A percentile compares a stretch with the other conserved stretches of the same genome.
Evolutionary conservation across 306 rosid genomes (phyloP).

Genomic region (Trifolium subterraneum): DNA sequence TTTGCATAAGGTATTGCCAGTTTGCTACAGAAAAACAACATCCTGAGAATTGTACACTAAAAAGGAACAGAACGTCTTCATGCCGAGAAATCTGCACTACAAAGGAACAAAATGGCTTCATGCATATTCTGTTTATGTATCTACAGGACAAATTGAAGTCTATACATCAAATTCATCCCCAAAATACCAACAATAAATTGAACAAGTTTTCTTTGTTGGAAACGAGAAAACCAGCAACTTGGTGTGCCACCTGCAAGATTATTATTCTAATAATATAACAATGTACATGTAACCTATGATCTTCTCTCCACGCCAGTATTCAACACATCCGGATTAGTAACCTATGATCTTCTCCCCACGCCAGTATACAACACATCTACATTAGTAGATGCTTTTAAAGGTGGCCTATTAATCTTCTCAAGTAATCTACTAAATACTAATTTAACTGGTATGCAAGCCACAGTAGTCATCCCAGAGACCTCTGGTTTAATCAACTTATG

Average conservation of each 20-base stretch:
- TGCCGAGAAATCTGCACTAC: too few relatives aligned
- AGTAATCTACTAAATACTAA: conserved; percentile 95
- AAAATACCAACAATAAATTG: conserved; percentile 40
- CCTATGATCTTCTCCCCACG: conserved; percentile 69
- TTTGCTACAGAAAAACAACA: conserved; percentile 18
- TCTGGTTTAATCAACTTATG: conserved; percentile 77
- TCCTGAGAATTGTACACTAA: not conserved
- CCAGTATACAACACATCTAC: conserved; percentile 63
- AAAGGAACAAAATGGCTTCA: conserved; percentile 27
- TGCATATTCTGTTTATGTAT: conserved; percentile 22
- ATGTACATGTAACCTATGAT: conserved; percentile 77
- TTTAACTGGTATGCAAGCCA: conserved; percentile 98
- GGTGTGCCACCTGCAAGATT: conserved; percentile 56
- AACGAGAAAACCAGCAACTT: conserved; percentile 46
- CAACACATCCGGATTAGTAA: conserved; percentile 60
- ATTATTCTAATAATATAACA: conserved; percentile 59
- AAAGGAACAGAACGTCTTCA: too few relatives aligned
- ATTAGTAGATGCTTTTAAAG: conserved; percentile 67
- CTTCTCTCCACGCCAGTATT: conserved; percentile 66
- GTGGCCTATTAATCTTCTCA: conserved; percentile 98
- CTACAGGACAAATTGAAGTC: conserved; percentile 29
- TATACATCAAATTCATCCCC: conserved; percentile 33
- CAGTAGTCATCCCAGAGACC: conserved; percentile 74
- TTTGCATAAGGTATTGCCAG: conserved; percentile 11
- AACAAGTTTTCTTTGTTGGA: conserved; percentile 40